Percentiles rank a stretch among this genome's conserved stretches.
Conservation (phyloP, 768 basidiomycete species). For the Serendipita vermifera region DNA sequence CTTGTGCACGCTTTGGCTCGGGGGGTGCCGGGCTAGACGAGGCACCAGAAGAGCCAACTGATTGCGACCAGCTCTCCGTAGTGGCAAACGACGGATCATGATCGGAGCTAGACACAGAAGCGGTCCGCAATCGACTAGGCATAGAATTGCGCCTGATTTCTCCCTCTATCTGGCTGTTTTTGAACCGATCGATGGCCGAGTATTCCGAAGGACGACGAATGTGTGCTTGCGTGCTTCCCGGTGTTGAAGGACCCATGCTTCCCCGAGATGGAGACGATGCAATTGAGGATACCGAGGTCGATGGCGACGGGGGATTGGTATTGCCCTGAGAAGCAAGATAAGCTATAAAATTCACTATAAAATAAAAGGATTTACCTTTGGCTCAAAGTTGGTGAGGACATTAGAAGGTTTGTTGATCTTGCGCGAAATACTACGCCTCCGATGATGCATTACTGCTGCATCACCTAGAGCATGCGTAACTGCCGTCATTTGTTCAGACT, state of each 20-base stretch:
- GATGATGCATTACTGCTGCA: constrained; percentile 18
- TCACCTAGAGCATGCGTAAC: constrained; percentile 48
- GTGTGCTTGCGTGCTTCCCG: constrained; percentile 49
- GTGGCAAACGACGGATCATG: constrained; percentile 53
- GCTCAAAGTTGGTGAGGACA: constrained; percentile 56
- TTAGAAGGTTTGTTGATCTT: constrained; percentile 70
- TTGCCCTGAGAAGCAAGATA: constrained; percentile 30
- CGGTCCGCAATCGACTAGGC: constrained; percentile 77
- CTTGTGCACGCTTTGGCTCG: constrained; percentile 44
- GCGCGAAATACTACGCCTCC: constrained; percentile 72
- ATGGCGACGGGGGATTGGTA: constrained; percentile 81
- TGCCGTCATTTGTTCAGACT: constrained; percentile 77
- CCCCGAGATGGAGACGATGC: constrained; percentile 79
- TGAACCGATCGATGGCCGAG: constrained; percentile 80
- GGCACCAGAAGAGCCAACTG: constrained; percentile 37
- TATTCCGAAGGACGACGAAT: constrained; percentile 80
- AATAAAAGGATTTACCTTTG: constrained; percentile 21
- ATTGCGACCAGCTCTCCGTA: constrained; percentile 50
- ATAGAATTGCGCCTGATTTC: constrained; percentile 50
- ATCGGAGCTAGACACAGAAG: constrained; percentile 68
- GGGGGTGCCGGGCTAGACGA: constrained; percentile 25
- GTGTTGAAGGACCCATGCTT: constrained; percentile 51
- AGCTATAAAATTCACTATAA: constrained; percentile 1
- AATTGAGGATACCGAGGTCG: constrained; percentile 82
- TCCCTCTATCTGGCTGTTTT: constrained; percentile 64